Conservation (phyloP, 768 basidiomycete genomes). For the Serendipita vermifera region DNA sequence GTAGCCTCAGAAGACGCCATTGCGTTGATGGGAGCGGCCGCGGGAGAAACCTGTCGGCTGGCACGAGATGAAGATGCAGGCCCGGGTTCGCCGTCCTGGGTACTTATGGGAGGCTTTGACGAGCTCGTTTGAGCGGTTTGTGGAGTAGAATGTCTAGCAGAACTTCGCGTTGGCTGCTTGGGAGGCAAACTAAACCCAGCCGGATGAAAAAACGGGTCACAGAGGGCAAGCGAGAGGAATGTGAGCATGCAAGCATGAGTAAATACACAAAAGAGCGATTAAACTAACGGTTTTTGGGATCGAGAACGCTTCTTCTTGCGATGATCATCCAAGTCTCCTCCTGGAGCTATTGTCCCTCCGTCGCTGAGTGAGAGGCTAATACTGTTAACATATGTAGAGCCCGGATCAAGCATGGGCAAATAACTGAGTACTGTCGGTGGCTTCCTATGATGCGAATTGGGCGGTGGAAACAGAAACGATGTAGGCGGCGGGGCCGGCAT, state of each 20-base stretch:
- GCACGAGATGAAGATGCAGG: not conserved
- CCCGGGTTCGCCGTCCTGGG: not conserved
- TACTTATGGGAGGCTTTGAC: not conserved
- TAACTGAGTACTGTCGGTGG: conserved; percentile 57
- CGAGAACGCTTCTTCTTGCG: conserved; percentile 9
- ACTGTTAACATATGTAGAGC: conserved; percentile 51
- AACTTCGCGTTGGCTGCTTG: not conserved
- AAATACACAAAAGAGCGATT: conserved; percentile 27
- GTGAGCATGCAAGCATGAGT: not conserved
- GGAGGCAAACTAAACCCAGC: too few relatives aligned
- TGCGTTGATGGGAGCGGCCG: not conserved
- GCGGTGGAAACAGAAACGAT: conserved; percentile 52
- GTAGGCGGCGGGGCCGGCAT: conserved; percentile 70
- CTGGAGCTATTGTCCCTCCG: conserved; percentile 1
- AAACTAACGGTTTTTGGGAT: conserved; percentile 11
- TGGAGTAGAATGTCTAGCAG: not conserved
- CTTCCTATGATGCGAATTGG: conserved; percentile 56
- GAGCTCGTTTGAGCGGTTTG: not conserved
- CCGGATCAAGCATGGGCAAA: conserved; percentile 72
- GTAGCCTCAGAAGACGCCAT: not conserved
- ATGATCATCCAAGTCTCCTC: not conserved
- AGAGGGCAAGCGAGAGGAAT: too few relatives aligned
- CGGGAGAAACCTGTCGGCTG: not conserved
- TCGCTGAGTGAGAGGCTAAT: not conserved
- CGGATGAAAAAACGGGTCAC: too few relatives aligned